Evolutionary conservation across 2,329 filamentous ascomycete species (phyloP).

Genomic region (Nemania abortiva): DNA sequence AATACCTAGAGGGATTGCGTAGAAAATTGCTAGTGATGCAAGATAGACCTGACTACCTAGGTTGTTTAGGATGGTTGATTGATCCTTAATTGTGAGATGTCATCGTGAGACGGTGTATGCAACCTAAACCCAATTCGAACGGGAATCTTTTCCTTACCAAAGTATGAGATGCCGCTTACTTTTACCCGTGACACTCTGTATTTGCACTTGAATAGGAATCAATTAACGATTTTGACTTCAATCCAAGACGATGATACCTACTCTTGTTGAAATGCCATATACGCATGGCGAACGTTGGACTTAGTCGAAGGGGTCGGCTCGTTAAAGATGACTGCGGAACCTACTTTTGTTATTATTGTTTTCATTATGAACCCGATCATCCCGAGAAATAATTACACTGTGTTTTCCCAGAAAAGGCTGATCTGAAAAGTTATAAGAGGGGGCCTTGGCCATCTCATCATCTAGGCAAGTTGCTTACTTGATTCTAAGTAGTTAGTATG

Average conservation of each 20-base stretch:
- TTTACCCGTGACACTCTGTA: not conserved
- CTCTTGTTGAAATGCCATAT: not conserved
- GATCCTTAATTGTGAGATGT: not conserved
- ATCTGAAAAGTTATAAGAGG: not conserved
- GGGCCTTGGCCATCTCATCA: not conserved
- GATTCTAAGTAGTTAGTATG: not conserved
- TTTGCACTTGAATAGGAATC: not conserved
- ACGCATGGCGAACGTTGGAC: not conserved
- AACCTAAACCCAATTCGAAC: not conserved
- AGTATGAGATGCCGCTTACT: too few species aligned
- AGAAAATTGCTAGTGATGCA: conserved; percentile 18
- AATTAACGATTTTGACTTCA: not conserved
- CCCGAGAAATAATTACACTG: too few species aligned
- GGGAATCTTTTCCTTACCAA: too few species aligned
- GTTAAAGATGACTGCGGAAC: not conserved
- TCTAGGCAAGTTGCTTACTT: conserved; percentile 3
- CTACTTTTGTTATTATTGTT: not conserved
- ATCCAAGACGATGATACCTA: not conserved
- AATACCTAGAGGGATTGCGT: not conserved
- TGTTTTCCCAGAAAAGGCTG: not conserved
- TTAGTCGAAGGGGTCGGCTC: not conserved
- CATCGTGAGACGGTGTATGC: not conserved
- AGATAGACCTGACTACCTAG: not conserved
- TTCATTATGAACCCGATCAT: too few species aligned
- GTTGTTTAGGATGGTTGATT: not conserved